Evolutionary conservation across 139 green algal species (phyloP).

Genomic region (Picochlorum sp.): DNA sequence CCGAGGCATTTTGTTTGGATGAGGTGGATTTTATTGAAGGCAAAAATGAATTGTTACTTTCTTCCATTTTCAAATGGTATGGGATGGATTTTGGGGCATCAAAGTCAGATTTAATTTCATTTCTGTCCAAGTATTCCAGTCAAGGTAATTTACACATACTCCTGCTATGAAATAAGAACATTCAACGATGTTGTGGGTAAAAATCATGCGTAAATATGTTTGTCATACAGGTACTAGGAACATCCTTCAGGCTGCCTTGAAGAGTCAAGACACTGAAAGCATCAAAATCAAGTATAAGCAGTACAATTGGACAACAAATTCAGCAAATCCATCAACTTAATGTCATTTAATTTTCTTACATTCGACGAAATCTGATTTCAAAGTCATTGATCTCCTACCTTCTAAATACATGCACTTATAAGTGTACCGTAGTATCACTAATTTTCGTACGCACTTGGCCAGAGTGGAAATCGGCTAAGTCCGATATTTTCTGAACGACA

Average conservation of each 20-base stretch:
- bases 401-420: too few relatives aligned
- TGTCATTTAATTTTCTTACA: too few relatives aligned
- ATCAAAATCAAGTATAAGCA: neutral
- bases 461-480: neutral
- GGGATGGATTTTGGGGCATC: slow-evolving; percentile 55
- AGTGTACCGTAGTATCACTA: neutral
- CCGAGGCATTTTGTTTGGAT: slow-evolving; percentile 40
- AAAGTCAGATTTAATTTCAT: slow-evolving; percentile 38
- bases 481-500: neutral
- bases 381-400: too few relatives aligned
- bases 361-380: too few relatives aligned
- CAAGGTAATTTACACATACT: too few relatives aligned
- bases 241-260: too few relatives aligned
- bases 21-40: slow-evolving; percentile 53
- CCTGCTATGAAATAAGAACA: too few relatives aligned
- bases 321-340: too few relatives aligned
- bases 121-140: slow-evolving; percentile 30
- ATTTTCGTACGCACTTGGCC: neutral
- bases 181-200: too few relatives aligned
- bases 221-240: too few relatives aligned
- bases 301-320: neutral
- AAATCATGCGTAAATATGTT: too few relatives aligned
- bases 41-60: slow-evolving; percentile 39
- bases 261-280: too few relatives aligned
- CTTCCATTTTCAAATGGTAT: slow-evolving; percentile 89